These are phyloP conservation scores for Geranium rotundifolium DNA, from an alignment of 345 rosid species.

Conservation along the genomic window DNA sequence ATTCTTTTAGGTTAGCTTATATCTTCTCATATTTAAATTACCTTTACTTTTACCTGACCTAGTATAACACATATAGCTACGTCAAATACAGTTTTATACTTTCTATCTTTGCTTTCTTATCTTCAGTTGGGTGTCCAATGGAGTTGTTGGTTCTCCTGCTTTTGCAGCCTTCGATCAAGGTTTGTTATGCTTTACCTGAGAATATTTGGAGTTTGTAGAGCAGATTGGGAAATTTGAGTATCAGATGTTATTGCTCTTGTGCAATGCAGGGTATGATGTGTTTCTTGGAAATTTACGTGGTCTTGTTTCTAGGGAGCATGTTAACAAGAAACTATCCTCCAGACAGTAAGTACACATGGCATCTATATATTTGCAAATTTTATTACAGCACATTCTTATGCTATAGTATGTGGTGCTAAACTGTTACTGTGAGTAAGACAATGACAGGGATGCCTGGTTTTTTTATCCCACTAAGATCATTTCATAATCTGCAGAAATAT, in stretches of 20 bases:
- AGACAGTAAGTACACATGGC: slow-evolving; percentile 40
- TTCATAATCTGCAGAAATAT: too few species aligned
- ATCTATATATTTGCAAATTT: background rate
- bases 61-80: background rate
- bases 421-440: too few species aligned
- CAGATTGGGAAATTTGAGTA: background rate
- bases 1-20: background rate
- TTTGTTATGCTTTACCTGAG: slow-evolving; percentile 14
- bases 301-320: slow-evolving; percentile 81
- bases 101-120: background rate
- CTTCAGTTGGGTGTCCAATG: slow-evolving; percentile 90
- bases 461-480: too few species aligned
- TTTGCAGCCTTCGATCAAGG: slow-evolving; percentile 99
- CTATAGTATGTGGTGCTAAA: background rate
- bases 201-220: background rate
- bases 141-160: slow-evolving; percentile 95
- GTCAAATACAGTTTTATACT: background rate
- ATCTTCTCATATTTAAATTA: too few species aligned
- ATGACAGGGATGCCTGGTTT: too few species aligned
- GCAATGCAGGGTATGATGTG: slow-evolving; percentile 75
- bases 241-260: slow-evolving; percentile 4
- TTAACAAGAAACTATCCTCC: slow-evolving; percentile 71
- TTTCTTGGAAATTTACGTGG: slow-evolving; percentile 94
- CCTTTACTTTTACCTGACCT: background rate
- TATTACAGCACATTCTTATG: too few species aligned